Evolutionary conservation across 805 yeast genomes (phyloP), one percentile per base, ranked within the genome.

Genomic region (Hanseniaspora clermontiae): DNA sequence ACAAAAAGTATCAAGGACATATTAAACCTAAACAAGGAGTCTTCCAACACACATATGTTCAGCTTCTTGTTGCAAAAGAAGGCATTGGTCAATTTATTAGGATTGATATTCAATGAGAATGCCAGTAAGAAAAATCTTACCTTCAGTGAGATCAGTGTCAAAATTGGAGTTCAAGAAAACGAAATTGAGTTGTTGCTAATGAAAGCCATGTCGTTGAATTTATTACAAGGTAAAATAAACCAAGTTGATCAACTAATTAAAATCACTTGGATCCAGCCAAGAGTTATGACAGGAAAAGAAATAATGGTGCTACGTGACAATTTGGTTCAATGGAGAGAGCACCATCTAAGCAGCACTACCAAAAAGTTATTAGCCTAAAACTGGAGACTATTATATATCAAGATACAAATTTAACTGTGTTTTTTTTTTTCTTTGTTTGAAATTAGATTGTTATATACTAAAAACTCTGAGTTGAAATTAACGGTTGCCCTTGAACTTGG

Each of bases 201-300:
- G 84, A 87, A 87, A 72, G 90, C 96, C 42, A 80, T 93, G 60
- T 81, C 93, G 60, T 73, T 93, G 57, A 87, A 86, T 17, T 76
- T 93, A 61, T 77, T 93, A 65, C 81, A 81, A 68, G 98, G 98
- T n/a, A 76, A 79, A 52, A 91, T 93, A 63, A 95, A 93, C 68
- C 95, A 93, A 72, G 87, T 89, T 45, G 79, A 80, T 51, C 80
- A 83, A 68, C 73, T 83, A 14, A 85, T 93, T 57, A 81, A 84
- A 37, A 82, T 93, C 49, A 81, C 85, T 31, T 93, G 98, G 98
- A 83, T 91, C 60, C 97, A 93, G 74, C 97, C 98, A 58, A 78
- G 97, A 65, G 87, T 89, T 56, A 83, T 93, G 77, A 87, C 87
- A 65, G 75, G 74, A 60, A 79, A 79, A 46, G 98, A 93, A 74